Conservation (phyloP, 2,329 filamentous ascomycete species). For the Pseudogymnoascus sp. region DNA sequence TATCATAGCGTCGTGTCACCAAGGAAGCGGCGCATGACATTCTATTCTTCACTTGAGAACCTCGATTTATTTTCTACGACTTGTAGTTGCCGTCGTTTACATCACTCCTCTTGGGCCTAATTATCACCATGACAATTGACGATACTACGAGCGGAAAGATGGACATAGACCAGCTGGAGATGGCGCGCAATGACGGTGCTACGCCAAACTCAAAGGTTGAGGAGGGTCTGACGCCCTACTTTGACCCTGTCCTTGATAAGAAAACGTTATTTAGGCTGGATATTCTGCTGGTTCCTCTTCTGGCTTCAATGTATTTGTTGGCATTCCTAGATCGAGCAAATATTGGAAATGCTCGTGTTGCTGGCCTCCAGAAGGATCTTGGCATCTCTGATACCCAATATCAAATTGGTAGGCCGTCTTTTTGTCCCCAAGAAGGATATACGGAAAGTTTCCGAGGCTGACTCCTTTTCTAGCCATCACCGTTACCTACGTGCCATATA, state of each 20-base stretch:
- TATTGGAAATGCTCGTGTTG: constrained; percentile 58
- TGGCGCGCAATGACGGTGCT: neutral
- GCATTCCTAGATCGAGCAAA: constrained; percentile 58
- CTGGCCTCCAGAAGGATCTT: constrained; percentile 51
- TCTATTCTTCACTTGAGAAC: constrained; percentile 30
- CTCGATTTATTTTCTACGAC: constrained; percentile 21
- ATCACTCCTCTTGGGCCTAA: constrained; percentile 19
- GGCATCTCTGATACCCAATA: constrained; percentile 29
- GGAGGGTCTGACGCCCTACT: neutral
- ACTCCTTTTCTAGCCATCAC: neutral
- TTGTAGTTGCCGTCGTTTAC: neutral
- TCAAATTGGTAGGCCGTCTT: neutral
- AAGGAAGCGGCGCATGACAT: neutral
- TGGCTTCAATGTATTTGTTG: constrained; percentile 44
- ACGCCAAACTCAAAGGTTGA: neutral
- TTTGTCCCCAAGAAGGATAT: neutral
- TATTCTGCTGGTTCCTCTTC: constrained; percentile 3
- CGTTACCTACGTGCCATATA: constrained; percentile 9
- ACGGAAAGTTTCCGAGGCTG: neutral
- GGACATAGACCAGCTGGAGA: neutral
- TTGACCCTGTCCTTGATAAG: neutral
- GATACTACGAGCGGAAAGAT: neutral
- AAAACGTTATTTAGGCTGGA: neutral
- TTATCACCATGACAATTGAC: constrained; percentile 30
- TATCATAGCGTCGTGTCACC: neutral